These are phyloP conservation scores for Cryptococcus sp. DNA, from an alignment of 1,284 basidiomycete genomes.

Conservation along the genomic window DNA sequence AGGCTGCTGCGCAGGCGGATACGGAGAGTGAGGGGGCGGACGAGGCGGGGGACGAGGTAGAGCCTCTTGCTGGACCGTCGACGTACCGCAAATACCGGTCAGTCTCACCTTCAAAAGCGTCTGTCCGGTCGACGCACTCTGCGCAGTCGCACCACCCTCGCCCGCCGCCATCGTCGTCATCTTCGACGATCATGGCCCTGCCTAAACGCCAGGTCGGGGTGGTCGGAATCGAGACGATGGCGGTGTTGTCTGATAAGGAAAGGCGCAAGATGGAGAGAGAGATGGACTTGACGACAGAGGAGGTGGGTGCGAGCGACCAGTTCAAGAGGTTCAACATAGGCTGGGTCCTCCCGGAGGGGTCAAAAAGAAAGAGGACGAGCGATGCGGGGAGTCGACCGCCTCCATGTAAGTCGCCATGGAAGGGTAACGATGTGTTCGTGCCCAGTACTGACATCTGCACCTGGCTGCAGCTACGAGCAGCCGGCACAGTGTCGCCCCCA, in stretches of 20 bases:
- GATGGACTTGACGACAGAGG: conserved; percentile 55
- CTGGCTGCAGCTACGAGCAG: not conserved
- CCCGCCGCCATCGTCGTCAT: not conserved
- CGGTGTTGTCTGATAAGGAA: conserved; percentile 48
- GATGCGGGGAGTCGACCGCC: conserved; percentile 5
- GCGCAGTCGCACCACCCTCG: not conserved
- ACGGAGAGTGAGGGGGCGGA: too few species aligned
- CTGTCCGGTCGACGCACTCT: not conserved
- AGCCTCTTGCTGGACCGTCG: too few species aligned
- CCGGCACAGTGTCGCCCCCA: not conserved
- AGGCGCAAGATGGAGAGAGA: conserved; percentile 37
- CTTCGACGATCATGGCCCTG: not conserved
- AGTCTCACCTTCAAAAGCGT: too few species aligned
- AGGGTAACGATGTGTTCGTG: not conserved
- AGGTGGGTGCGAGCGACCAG: conserved; percentile 67
- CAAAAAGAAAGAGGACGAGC: conserved; percentile 58
- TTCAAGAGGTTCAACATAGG: conserved; percentile 82
- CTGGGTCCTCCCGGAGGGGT: conserved; percentile 80
- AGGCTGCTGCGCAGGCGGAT: too few species aligned
- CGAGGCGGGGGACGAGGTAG: too few species aligned
- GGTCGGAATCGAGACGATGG: conserved; percentile 32
- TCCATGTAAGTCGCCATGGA: conserved; percentile 2
- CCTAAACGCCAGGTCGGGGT: conserved; percentile 35
- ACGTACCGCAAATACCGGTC: too few species aligned
- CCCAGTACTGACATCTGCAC: not conserved